phyloP scores from a whole-genome alignment of 768 basidiomycete genomes.

The Lactarius evosmus region DNA sequence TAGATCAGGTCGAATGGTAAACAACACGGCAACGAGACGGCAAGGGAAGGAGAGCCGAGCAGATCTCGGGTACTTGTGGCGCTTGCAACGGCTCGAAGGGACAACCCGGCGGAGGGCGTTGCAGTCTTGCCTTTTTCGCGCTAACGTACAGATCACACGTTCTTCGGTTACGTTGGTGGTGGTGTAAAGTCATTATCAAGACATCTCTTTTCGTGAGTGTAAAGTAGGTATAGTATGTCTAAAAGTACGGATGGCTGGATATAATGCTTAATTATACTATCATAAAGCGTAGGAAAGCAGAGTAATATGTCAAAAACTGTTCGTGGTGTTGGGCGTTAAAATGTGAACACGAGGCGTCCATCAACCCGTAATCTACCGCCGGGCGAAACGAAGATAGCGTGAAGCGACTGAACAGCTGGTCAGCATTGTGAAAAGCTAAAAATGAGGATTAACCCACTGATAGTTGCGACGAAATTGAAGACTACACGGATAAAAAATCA shows the following conservation, averaged over 20 bases:
- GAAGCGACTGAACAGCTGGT: constrained; percentile 52
- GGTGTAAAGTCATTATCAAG: not conserved
- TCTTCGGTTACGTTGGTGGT: not conserved
- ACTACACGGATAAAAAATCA: constrained; percentile 33
- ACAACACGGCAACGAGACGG: constrained; percentile 23
- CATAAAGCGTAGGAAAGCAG: not conserved
- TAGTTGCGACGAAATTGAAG: constrained; percentile 68
- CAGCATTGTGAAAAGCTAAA: not conserved
- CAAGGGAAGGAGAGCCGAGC: constrained; percentile 21
- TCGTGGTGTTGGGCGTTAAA: not conserved
- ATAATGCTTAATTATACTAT: constrained; percentile 1
- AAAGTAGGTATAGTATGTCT: not conserved
- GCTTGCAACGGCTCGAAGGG: constrained; percentile 4
- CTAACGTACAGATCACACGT: constrained; percentile 4
- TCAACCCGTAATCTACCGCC: constrained; percentile 18
- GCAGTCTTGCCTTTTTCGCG: constrained; percentile 19
- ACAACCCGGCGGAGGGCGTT: constrained; percentile 15
- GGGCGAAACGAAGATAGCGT: constrained; percentile 46
- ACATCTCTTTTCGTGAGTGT: not conserved
- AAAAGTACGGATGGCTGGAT: not conserved
- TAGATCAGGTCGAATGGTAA: constrained; percentile 19
- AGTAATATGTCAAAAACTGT: not conserved
- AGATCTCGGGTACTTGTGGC: constrained; percentile 15
- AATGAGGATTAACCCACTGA: constrained; percentile 36
- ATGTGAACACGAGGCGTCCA: constrained; percentile 1